These are phyloP conservation scores for Dendryphion nanum DNA, from an alignment of 2,329 filamentous ascomycete genomes.

Conservation along the genomic window DNA sequence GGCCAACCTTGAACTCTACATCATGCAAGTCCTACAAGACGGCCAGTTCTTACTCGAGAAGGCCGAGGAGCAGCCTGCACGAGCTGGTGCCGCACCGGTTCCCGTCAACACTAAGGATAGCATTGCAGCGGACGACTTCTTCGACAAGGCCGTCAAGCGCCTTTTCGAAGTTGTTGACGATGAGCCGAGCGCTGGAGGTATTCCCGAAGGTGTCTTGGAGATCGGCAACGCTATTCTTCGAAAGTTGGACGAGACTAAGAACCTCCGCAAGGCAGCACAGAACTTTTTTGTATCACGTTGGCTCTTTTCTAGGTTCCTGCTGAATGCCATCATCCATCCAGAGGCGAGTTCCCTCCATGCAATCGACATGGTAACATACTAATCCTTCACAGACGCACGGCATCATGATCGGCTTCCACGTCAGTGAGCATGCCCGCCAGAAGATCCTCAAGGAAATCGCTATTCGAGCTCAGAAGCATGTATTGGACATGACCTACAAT, in stretches of 20 bases:
- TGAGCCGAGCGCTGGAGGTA: slow-evolving; percentile 71
- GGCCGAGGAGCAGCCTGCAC: slow-evolving; percentile 70
- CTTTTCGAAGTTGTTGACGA: slow-evolving; percentile 87
- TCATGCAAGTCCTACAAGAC: slow-evolving; percentile 92
- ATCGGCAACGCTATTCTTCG: slow-evolving; percentile 80
- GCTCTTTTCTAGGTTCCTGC: slow-evolving; percentile 85
- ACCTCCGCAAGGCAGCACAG: slow-evolving; percentile 68
- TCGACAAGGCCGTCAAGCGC: slow-evolving; percentile 74
- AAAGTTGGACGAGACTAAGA: slow-evolving; percentile 68
- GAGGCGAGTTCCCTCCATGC: slow-evolving; percentile 58
- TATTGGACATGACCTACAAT: slow-evolving; percentile 69
- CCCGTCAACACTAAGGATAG: slow-evolving; percentile 76
- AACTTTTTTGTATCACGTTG: slow-evolving; percentile 87
- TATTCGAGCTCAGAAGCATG: slow-evolving; percentile 73
- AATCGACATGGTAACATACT: slow-evolving; percentile 23
- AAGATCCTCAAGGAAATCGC: slow-evolving; percentile 72
- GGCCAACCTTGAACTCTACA: slow-evolving; percentile 85
- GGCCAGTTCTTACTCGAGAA: slow-evolving; percentile 88
- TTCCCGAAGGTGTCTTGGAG: slow-evolving; percentile 81
- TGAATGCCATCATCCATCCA: slow-evolving; percentile 81
- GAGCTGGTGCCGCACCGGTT: slow-evolving; percentile 67
- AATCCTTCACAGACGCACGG: slow-evolving; percentile 51
- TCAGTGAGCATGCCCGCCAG: slow-evolving; percentile 85
- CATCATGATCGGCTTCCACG: slow-evolving; percentile 82
- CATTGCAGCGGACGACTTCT: slow-evolving; percentile 83